Evolutionary conservation across 2,329 filamentous ascomycete species (phyloP), one percentile per base, ranked within the genome.

Genomic region (Orbilia blumenaviensis): DNA sequence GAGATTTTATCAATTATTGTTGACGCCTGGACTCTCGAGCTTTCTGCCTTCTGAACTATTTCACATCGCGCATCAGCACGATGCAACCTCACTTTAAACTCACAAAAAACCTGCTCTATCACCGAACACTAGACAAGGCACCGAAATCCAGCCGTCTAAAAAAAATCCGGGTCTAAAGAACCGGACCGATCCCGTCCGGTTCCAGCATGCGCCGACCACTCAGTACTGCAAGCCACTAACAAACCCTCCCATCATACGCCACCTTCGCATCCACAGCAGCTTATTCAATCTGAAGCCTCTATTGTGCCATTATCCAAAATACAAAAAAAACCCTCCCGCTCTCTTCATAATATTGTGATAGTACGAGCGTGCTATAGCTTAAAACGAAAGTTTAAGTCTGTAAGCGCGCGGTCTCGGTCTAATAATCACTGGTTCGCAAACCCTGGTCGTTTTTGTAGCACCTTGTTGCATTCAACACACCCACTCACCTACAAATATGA

Each of bases 381-480:
- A 54, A 32, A 27, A 52, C 9, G 9, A 52, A 25, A 46, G 36
- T 0, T 14, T 25, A 27, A 32, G 9, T 66, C 25, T 52, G 27
- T 69, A 69, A 63, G 67, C 67, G 67, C 67, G 67, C 67, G 67
- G 67, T 56, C 62, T 64, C 36, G 46, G 7, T 38, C n/a, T n/a
- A n/a, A n/a, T n/a, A n/a, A n/a, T 34, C 4, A 64, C 46, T 64
- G 58, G 46, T 34, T n/a, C 25, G 25, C n/a, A 6, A 56, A 44
- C 66, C 66, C 34, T 48, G n/a, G 56, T 23, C 9, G 5, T 0
- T n/a, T 36, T 46, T 72, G 46, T 61, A 72, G 50, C 48, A 58
- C 46, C 32, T 25, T 25, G 23, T 60, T 60, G 48, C 63, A 23
- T 18, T 23, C 58, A 72, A 58, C 56, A 56, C 58, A 63, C 21